Base-by-base conservation (phyloP, 2,329 filamentous ascomycete species). In the Aureobasidium mangrovei region DNA sequence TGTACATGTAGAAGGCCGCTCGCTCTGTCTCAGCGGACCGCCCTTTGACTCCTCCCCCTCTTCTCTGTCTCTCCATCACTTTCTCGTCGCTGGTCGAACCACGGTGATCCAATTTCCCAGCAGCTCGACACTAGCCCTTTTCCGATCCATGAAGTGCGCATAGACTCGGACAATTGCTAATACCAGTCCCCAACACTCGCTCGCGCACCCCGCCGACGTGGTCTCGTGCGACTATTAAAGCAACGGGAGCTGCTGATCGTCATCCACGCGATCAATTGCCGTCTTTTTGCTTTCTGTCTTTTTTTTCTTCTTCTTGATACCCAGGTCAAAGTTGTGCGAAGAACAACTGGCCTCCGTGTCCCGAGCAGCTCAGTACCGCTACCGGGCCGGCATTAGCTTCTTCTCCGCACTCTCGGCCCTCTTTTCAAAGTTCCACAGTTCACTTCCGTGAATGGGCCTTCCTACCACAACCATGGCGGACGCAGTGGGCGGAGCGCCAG, bases 401-500 rank as follows among this genome's bases (percentile, higher is more conserved):
- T 42, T 47, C 40, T 49, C 44, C 58, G 58, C 49, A 52, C 52
- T 57, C 36, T 53, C 55, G 59, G 54, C 48, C 52, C 35, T 46
- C 52, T 46, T 56, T 44, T 45, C 39, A 59, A 76, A 76, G 61
- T 56, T 28, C 39, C 32, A 51, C 36, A 35, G 36, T 51, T 33
- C 36, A 51, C 38, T 32, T 41, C 55, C 46, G 43, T 57, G 52
- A 40, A 59, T 57, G 57, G 57, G 55, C 45, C 68, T 77, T 52
- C 57, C 60, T 58, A 59, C 60, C 59, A 53, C 49, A 53, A 66
- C 58, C 47, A 69, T 69, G 67, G 66, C 67, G 53, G 63, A 69
- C 61, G 67, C 66, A 63, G 71, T 71, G 63, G 72, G 70, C 64
- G 67, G 65, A 63, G 66, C 65, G 49, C 45, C 62, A 56, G 64